Base-by-base conservation (phyloP, 2,329 filamentous ascomycete genomes). In the Arthrinium puccinioides region DNA sequence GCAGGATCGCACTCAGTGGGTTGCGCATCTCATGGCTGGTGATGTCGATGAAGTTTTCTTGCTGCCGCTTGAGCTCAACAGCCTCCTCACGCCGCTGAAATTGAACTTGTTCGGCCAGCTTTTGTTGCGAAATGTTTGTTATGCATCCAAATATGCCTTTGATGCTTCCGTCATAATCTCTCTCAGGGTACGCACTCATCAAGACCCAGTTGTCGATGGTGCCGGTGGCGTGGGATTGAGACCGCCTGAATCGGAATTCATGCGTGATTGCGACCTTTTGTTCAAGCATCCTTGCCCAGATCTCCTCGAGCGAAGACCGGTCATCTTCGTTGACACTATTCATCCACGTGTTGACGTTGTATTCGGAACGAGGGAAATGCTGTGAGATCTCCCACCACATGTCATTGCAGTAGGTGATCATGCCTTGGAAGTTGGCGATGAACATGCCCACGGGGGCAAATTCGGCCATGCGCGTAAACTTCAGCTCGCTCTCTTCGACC, bases 371-470 rank as follows among this genome's bases (percentile, higher is more conserved):
- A 2, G 40, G 40, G 15, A 76, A 74, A 38, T 85, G 79, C 23
- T 81, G 68, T 0, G 82, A 82, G 23, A 88, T 84, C 45, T 77
- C 69, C 72, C 72, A 79, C 75, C 76, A 92, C 53, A 83, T 85
- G 44, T 89, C 83, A 54, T 94, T 94, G 54, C 81, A 85, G 54
- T 87, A 92, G 9, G 74, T 84, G 48, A 92, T 84, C 18, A 72
- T 66, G 4, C 87, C 86, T 27, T 68, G 59, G 1, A 75, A 70
- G 51, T 87, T 75, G n/a, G 84, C 83, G 47, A 92, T 89, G 55
- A 90, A 90, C 63, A 94, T 82, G 20, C 86, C 87, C 2, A 89
- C 85, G 0, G 86, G 86, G 0, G 84, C 83, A 45, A 87, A 86
- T 52, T 89, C 85, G 3, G 86, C 84, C 83, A 92, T 88, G 30